Evolutionary conservation across 768 basidiomycete genomes (phyloP).

Genomic region (Serendipita sp.): DNA sequence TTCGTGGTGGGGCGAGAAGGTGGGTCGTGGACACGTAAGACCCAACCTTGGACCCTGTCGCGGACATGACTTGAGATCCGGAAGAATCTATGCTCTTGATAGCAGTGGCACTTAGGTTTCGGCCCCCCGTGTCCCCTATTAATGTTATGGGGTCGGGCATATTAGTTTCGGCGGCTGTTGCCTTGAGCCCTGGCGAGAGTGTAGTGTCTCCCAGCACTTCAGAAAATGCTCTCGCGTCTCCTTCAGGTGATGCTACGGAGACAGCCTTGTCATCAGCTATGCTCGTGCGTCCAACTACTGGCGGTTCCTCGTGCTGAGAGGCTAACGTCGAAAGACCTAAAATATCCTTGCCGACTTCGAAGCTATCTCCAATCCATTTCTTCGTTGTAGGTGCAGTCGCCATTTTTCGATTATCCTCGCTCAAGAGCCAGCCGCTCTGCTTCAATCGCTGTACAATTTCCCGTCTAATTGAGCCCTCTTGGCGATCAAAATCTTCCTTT

Average conservation of each 20-base stretch:
- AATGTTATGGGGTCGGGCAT: not conserved
- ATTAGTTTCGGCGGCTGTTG: not conserved
- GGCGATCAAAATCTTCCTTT: constrained; percentile 40
- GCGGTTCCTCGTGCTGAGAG: not conserved
- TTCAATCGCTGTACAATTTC: constrained; percentile 49
- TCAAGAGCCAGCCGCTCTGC: constrained; percentile 37
- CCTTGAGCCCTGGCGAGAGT: not conserved
- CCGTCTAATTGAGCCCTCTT: constrained; percentile 33
- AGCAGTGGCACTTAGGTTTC: not conserved
- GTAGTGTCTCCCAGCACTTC: not conserved
- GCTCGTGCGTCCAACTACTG: not conserved
- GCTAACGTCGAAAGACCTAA: constrained; percentile 27
- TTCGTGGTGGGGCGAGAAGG: not conserved
- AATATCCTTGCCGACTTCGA: constrained; percentile 55
- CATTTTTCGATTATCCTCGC: constrained; percentile 16
- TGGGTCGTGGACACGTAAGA: not conserved
- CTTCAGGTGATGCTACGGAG: not conserved
- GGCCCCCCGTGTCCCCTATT: not conserved
- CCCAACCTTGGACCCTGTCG: not conserved
- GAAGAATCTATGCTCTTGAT: not conserved
- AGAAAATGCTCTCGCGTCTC: not conserved
- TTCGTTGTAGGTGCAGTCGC: constrained; percentile 21
- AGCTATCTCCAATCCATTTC: constrained; percentile 56
- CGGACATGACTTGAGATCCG: not conserved
- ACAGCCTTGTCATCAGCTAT: not conserved